Percentiles rank a stretch among this genome's conserved stretches.
phyloP scores from a whole-genome alignment of 352 stramenopile species.

The Elongisporangium anandrum region DNA sequence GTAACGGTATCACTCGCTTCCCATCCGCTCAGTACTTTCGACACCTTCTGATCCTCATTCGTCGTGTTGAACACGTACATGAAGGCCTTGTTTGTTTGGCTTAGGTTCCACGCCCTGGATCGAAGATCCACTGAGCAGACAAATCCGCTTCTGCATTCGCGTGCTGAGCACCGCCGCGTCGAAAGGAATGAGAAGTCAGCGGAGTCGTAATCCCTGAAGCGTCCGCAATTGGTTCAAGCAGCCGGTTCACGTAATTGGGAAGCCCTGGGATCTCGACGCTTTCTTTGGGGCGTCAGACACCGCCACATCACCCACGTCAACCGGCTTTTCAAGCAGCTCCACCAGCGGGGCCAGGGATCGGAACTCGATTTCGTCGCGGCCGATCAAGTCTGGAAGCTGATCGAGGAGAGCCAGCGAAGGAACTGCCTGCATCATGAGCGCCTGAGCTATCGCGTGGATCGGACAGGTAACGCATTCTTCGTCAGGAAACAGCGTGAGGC shows the following conservation, averaged over 20 bases:
- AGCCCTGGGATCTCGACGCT: conserved; percentile 1
- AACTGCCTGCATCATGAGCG: conserved; percentile 11
- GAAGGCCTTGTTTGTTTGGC: conserved; percentile 18
- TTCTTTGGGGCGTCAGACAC: background rate
- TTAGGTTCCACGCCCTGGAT: conserved; percentile 21
- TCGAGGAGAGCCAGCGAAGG: conserved; percentile 5
- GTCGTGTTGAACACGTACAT: conserved; percentile 28
- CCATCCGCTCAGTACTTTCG: conserved; percentile 18
- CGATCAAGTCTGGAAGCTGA: conserved; percentile 3
- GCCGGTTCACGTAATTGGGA: conserved; percentile 13
- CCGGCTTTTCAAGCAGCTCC: conserved; percentile 2
- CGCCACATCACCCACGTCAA: conserved; percentile 4
- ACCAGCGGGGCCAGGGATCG: background rate
- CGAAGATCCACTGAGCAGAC: conserved; percentile 21
- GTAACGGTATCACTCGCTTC: background rate
- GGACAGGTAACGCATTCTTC: conserved; percentile 9
- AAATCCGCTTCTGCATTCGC: conserved; percentile 11
- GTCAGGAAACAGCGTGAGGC: conserved; percentile 11
- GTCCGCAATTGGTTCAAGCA: conserved; percentile 3
- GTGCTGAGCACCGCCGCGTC: conserved; percentile 15
- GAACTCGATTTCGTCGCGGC: background rate
- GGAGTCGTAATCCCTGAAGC: background rate
- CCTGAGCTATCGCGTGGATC: conserved; percentile 8
- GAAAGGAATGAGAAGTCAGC: conserved; percentile 20
- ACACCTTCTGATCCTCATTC: conserved; percentile 18